Percentiles rank a stretch among this genome's conserved stretches.
Conservation (phyloP, 1,139 yeast genomes). For the Casaregolazyma suthepensis region DNA sequence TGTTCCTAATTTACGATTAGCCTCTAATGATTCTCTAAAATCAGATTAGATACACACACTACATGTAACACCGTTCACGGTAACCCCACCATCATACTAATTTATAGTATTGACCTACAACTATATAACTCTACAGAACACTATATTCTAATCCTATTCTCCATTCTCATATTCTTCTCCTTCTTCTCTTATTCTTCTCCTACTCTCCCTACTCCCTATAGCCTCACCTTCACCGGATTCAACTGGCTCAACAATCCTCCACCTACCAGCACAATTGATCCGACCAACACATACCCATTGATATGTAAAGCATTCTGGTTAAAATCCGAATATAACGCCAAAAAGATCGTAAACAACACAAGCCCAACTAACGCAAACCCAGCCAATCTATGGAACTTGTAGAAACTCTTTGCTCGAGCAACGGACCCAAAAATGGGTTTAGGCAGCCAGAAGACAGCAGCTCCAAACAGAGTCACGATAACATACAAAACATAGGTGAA, state of each 20-base stretch:
- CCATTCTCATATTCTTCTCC: neutral
- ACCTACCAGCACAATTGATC: conserved; percentile 19
- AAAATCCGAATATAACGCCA: conserved; percentile 27
- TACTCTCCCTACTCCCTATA: neutral
- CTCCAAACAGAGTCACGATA: conserved; percentile 21
- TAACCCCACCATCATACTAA: no score
- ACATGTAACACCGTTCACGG: no score
- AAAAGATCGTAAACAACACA: conserved; percentile 19
- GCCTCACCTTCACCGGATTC: conserved; percentile 14
- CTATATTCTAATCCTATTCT: no score
- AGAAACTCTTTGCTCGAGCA: conserved; percentile 23
- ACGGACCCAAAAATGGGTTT: conserved; percentile 25
- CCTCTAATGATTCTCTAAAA: no score
- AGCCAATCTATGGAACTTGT: conserved; percentile 29
- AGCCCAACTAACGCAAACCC: conserved; percentile 25
- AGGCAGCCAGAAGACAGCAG: conserved; percentile 27
- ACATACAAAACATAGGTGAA: conserved; percentile 20
- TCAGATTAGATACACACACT: no score
- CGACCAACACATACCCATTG: conserved; percentile 14
- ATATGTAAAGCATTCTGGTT: conserved; percentile 23
- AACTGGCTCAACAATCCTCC: conserved; percentile 15
- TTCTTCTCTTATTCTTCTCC: neutral
- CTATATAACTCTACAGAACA: no score
- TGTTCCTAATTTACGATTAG: no score
- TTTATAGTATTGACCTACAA: no score